These are phyloP conservation scores for Kazachstania kunashirensis DNA, from an alignment of 805 yeast genomes.

Conservation along the genomic window DNA sequence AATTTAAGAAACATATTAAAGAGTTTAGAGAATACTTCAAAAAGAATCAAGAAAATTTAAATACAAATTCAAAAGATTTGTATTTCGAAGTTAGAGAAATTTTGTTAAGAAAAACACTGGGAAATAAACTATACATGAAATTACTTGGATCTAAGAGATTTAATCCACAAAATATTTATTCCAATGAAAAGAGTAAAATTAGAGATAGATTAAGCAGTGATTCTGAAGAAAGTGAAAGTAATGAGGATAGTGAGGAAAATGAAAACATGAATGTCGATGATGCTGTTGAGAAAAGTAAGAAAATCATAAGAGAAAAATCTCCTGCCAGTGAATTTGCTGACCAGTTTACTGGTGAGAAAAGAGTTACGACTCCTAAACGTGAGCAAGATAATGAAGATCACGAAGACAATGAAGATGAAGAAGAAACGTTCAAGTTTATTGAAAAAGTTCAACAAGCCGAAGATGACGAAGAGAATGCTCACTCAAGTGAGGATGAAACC, in stretches of 20 bases:
- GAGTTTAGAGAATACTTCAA: constrained; percentile 84
- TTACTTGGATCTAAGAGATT: constrained; percentile 17
- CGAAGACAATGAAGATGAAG: constrained; percentile 31
- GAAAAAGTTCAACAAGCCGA: constrained; percentile 30
- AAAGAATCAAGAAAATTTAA: constrained; percentile 56
- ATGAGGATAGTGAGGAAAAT: not conserved
- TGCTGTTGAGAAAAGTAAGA: constrained; percentile 8
- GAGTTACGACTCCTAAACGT: not conserved
- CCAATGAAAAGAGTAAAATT: constrained; percentile 30
- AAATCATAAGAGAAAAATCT: constrained; percentile 20
- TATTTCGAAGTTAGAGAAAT: constrained; percentile 79
- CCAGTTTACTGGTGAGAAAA: constrained; percentile 18
- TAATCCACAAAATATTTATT: not conserved
- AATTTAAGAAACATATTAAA: constrained; percentile 77
- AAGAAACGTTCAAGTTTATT: constrained; percentile 22
- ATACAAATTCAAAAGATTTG: constrained; percentile 68
- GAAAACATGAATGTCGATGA: constrained; percentile 4
- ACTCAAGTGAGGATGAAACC: too few relatives aligned
- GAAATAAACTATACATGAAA: constrained; percentile 26
- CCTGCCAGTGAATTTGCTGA: constrained; percentile 29
- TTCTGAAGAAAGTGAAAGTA: not conserved
- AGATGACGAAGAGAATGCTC: constrained; percentile 19
- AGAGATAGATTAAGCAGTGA: constrained; percentile 32
- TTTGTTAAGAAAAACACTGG: constrained; percentile 31
- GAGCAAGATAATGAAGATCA: constrained; percentile 21